Evolutionary conservation across 805 yeast species (phyloP), one percentile per base, ranked within the genome.

Genomic region (Kodamaea sagamina): DNA sequence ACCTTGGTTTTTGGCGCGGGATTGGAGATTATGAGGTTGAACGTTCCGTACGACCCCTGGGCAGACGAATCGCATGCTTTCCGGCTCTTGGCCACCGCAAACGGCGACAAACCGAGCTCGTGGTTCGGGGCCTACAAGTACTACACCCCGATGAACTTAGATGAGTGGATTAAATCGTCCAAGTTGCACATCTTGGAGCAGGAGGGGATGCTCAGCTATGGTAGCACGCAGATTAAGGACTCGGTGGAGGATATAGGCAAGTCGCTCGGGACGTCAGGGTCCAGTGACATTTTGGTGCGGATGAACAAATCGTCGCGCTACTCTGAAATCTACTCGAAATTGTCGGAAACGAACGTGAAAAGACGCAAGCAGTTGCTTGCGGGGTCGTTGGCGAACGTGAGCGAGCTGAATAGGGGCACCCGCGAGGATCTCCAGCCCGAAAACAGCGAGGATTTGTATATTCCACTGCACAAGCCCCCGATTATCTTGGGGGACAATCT

Each of bases 51-150:
- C 38, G 90, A 84, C 55, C 90, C 90, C 7, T 84, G 90, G 90
- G 71, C 62, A 18, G 87, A 80, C 24, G 89, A 84, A 54, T 86
- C 89, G 2, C 69, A 61, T 36, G 53, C 57, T 12, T 83, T 79
- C 25, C 74, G 88, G 28, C 63, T 62, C 13, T 58, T 71, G 44
- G 84, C 83, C 1, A 64, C 63, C 21, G 63, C 68, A 36, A 68
- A 67, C 36, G 81, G 85, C 4, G 67, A 68, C 43, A 64, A 63
- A 25, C 74, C 77, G 2, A 73, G 74, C 35, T 67, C 71, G 61
- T 84, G 89, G 89, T 81, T 76, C 58, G 90, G 90, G 0, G 87
- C 88, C 4, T 60, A 68, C 47, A 73, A 74, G 29, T 75, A 72
- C 57, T 71, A 65, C 43, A 67, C 62, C 32, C 85, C 89, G 3